These are phyloP conservation scores for Blakeslea trispora DNA, from an alignment of 371 early-diverging fungal species.

Conservation along the genomic window DNA sequence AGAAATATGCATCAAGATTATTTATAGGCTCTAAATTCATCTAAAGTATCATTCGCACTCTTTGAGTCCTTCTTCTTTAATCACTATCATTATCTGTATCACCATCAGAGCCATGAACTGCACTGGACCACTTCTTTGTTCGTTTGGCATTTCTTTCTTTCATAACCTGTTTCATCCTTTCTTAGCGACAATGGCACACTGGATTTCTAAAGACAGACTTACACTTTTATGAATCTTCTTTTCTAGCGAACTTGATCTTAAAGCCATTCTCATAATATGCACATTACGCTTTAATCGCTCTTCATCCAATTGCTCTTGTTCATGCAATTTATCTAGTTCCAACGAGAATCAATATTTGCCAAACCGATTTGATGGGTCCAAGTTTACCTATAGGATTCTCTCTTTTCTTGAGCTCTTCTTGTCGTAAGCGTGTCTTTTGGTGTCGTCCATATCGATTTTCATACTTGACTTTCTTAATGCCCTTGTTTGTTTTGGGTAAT, in stretches of 20 bases:
- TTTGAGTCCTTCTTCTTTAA: too few relatives aligned
- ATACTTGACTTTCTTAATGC: conserved; percentile 58
- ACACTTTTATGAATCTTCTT: conserved; percentile 36
- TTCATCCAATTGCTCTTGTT: conserved; percentile 30
- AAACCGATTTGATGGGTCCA: too few relatives aligned
- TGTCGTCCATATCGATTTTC: conserved; percentile 61
- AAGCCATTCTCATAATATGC: conserved; percentile 30
- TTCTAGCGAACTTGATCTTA: conserved; percentile 38
- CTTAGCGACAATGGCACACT: too few relatives aligned
- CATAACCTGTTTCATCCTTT: too few relatives aligned
- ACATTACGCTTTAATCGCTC: conserved; percentile 42
- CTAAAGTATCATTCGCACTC: too few relatives aligned
- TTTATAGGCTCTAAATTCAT: too few relatives aligned
- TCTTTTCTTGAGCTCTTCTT: conserved; percentile 39
- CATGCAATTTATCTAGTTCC: conserved; percentile 36
- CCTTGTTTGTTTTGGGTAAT: conserved; percentile 60
- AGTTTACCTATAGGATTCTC: conserved; percentile 56
- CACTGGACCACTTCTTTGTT: conserved; percentile 23
- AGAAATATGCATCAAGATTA: too few relatives aligned
- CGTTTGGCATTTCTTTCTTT: conserved; percentile 18
- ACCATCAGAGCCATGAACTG: conserved; percentile 25
- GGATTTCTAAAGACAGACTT: too few relatives aligned
- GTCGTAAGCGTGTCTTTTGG: conserved; percentile 37
- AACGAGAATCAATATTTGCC: too few relatives aligned
- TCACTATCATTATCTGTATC: conserved; percentile 22